A percentile compares a stretch with the other conserved stretches of the same genome.
Conservation (phyloP, 2,329 filamentous ascomycete genomes). For the Ascochyta koolunga region DNA sequence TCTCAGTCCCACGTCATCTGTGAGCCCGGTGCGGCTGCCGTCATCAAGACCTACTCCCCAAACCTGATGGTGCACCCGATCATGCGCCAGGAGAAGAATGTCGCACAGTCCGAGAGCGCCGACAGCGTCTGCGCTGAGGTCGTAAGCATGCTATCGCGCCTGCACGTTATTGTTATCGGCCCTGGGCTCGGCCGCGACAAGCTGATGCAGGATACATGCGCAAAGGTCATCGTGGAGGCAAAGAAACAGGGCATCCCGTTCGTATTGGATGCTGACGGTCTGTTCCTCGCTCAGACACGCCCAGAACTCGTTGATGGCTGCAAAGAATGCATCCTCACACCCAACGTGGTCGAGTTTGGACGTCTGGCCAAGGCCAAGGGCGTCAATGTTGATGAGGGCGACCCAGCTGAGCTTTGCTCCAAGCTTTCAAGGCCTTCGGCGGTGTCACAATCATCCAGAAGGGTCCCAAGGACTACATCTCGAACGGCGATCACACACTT, state of each 20-base stretch:
- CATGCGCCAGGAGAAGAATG: constrained; percentile 77
- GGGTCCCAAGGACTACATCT: constrained; percentile 80
- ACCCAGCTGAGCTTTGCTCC: constrained; percentile 65
- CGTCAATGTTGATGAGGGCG: constrained; percentile 63
- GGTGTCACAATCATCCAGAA: constrained; percentile 94
- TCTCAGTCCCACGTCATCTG: constrained; percentile 89
- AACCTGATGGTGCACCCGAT: constrained; percentile 98
- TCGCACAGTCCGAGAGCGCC: constrained; percentile 61
- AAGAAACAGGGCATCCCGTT: constrained; percentile 74
- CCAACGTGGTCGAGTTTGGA: constrained; percentile 92
- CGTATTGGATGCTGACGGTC: constrained; percentile 89
- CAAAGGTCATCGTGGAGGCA: constrained; percentile 78
- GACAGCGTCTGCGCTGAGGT: constrained; percentile 71
- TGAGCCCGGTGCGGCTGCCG: constrained; percentile 79
- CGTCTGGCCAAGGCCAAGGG: constrained; percentile 77
- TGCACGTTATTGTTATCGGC: constrained; percentile 92
- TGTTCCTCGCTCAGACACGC: constrained; percentile 76
- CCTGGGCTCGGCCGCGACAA: constrained; percentile 89
- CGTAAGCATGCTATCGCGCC: constrained; percentile 78
- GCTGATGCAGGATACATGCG: constrained; percentile 87
- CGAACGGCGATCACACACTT: constrained; percentile 77
- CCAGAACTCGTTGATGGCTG: constrained; percentile 83
- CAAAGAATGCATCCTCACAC: constrained; percentile 83
- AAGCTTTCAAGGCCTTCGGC: constrained; percentile 77
- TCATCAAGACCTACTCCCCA: constrained; percentile 97